Conservation (phyloP, 2,329 filamentous ascomycete species). For the Cladophialophora chaetospira region DNA sequence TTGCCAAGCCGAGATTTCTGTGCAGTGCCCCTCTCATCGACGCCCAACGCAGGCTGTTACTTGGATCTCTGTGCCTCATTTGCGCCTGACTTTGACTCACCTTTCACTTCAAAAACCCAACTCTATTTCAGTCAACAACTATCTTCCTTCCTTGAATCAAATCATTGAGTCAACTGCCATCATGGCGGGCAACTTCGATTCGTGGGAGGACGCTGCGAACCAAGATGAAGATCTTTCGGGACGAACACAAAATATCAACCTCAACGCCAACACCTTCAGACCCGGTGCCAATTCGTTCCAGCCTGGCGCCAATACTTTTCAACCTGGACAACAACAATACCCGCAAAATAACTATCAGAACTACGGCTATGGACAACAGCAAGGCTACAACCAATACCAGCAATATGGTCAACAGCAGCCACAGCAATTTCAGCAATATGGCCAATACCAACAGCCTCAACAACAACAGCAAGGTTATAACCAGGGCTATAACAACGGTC, state of each 20-base stretch:
- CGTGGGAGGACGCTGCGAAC: conserved; percentile 83
- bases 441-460: conserved; percentile 44
- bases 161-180: background rate
- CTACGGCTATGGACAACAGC: conserved; percentile 51
- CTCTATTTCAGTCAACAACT: background rate
- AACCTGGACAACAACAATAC: conserved; percentile 69
- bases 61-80: background rate
- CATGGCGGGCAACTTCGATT: conserved; percentile 84
- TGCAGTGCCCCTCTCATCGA: conserved; percentile 3
- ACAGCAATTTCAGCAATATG: conserved; percentile 48
- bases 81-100: background rate
- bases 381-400: conserved; percentile 57
- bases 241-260: conserved; percentile 74
- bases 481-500: conserved; percentile 51
- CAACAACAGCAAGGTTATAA: conserved; percentile 38
- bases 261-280: conserved; percentile 59
- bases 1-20: conserved; percentile 9
- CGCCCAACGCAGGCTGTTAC: conserved; percentile 2
- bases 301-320: conserved; percentile 70
- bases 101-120: background rate
- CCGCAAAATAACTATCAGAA: conserved; percentile 57
- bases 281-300: conserved; percentile 67
- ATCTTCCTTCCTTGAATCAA: background rate
- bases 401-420: conserved; percentile 56
- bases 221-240: conserved; percentile 76